phyloP scores from a whole-genome alignment of 441 rosid species.

The Syzygium syzygioides region DNA sequence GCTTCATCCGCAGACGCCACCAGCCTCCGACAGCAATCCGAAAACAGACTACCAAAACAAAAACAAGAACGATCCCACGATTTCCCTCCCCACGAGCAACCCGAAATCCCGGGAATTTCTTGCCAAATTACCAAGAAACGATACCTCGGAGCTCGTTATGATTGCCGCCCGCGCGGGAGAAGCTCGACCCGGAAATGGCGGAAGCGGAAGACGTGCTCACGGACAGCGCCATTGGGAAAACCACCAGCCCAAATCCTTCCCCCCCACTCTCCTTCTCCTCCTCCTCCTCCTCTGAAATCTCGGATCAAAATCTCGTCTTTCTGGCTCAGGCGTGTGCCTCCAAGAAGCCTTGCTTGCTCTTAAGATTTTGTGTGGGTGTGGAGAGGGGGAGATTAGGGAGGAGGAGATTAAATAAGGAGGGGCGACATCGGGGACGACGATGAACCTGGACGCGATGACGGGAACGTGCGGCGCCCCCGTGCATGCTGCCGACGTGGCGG shows the following conservation, averaged over 20 bases:
- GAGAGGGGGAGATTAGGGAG: neutral
- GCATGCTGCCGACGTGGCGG: constrained; percentile 28
- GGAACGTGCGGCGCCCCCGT: neutral
- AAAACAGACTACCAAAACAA: neutral
- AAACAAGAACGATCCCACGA: neutral
- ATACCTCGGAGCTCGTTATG: constrained; percentile 49
- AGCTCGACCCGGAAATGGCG: constrained; percentile 27
- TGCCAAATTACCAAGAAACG: neutral
- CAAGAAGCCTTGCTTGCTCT: neutral
- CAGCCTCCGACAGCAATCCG: too few relatives aligned
- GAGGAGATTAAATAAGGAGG: constrained; percentile 15
- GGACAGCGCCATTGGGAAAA: constrained; percentile 48
- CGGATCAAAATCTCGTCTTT: neutral
- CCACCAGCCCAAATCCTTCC: neutral
- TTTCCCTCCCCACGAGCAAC: neutral
- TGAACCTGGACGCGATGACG: constrained; percentile 59
- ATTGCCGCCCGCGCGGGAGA: constrained; percentile 22
- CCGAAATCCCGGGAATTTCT: neutral
- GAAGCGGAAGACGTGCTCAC: constrained; percentile 46
- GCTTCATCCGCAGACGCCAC: neutral
- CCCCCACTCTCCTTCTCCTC: neutral
- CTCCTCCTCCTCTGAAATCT: neutral
- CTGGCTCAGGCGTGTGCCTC: neutral
- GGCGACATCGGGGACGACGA: constrained; percentile 23
- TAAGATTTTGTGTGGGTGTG: neutral